Evolutionary conservation across 1,139 yeast genomes (phyloP), one percentile per base, ranked within the genome.

Genomic region (Suhomyces taliae): DNA sequence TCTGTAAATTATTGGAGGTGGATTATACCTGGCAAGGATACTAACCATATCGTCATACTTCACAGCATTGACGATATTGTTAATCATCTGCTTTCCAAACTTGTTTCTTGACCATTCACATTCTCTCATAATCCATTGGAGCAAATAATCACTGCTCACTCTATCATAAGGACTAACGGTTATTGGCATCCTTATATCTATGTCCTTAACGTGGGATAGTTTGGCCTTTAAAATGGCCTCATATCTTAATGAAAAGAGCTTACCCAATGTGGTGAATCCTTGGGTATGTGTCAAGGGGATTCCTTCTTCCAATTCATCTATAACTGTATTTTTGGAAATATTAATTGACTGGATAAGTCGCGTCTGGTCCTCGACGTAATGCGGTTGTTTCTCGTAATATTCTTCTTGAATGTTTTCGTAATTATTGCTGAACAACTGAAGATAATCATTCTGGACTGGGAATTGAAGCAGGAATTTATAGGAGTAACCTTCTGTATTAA

Each of bases 81-180:
- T 59, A 7, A 72, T 58, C 27, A 62, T 44, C 8, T 66, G 68
- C 19, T 61, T 62, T 15, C 80, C 79, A 54, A 72, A 75, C 27
- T 49, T 55, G 6, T 56, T 55, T 27, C 64, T 58, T 2, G 85
- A 79, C 29, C 65, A 51, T 37, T 75, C 79, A 51, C 81, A 77
- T 58, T 83, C 86, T 42, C 70, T 69, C 53, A 73, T 59, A n/a
- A 83, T 80, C 78, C 80, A 82, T 59, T 62, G 72, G 54, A 72
- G 66, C 40, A 76, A 61, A 56, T 72, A 73, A 46, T 64, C 74
- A 46, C 79, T 76, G 58, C 69, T 73, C 19, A 47, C 57, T 45
- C 74, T 66, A 61, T 83, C 81, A 63, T 65, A 78, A 1, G 85
- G 83, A 42, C 84, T 69, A 0, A 83, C 71, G 0, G 78, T 78